Evolutionary conservation across 257 asterid species (phyloP).

Genomic region (Cynanchum wilfordii): DNA sequence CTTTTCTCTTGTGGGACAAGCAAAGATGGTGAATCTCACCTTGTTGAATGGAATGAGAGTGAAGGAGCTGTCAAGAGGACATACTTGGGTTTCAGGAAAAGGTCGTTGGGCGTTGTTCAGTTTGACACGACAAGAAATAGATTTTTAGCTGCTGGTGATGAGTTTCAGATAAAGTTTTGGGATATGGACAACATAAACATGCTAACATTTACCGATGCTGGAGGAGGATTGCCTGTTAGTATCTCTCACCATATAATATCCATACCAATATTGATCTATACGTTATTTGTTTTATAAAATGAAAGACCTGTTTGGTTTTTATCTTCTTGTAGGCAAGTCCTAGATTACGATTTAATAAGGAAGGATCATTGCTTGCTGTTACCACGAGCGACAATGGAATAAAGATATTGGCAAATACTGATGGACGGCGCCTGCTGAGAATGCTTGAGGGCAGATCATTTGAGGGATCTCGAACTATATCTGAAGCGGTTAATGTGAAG

Average conservation of each 20-base stretch:
- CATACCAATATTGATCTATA: background rate
- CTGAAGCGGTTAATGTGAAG: constrained; percentile 65
- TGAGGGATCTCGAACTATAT: constrained; percentile 73
- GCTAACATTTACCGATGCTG: constrained; percentile 67
- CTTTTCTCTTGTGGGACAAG: constrained; percentile 94
- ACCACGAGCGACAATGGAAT: constrained; percentile 89
- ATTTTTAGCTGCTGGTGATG: constrained; percentile 93
- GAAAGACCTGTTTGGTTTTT: constrained; percentile 1
- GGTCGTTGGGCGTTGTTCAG: constrained; percentile 85
- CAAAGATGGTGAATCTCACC: constrained; percentile 91
- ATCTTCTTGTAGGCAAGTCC: constrained; percentile 70
- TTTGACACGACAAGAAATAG: constrained; percentile 80
- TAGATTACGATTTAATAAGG: constrained; percentile 77
- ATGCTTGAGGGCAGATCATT: constrained; percentile 82
- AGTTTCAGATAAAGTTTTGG: constrained; percentile 91
- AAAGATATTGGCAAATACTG: constrained; percentile 74
- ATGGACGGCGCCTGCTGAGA: constrained; percentile 85
- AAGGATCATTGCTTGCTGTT: constrained; percentile 87
- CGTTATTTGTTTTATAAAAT: background rate
- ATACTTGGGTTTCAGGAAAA: constrained; percentile 77
- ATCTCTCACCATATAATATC: constrained; percentile 9
- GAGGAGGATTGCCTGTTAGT: constrained; percentile 93
- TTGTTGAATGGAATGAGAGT: constrained; percentile 95
- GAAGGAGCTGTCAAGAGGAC: constrained; percentile 90
- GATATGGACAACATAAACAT: constrained; percentile 74